Evolutionary conservation across 2,329 filamentous ascomycete species (phyloP), one percentile per base, ranked within the genome.

Genomic region (Colletotrichum sp.): DNA sequence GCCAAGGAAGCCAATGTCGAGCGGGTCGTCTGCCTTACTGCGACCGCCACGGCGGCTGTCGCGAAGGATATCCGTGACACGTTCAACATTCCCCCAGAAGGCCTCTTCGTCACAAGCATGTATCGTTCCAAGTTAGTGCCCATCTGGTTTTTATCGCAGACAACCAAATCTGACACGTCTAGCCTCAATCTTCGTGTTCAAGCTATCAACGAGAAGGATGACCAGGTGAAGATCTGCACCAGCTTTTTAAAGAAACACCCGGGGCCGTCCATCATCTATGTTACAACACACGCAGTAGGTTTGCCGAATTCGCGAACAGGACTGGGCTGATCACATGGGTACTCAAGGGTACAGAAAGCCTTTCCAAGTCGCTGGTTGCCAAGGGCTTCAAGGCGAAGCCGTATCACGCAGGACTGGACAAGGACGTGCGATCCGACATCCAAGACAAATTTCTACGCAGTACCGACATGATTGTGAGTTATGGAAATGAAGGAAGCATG

Each of bases 191-290:
- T 93, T 2, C 82, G 89, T n/a, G 90, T 88, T 3, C 84, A 88
- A 77, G 83, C 87, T 0, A 84, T 87, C 7, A 68, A 79, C 6
- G 84, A 78, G 1, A 87, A 87, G 52, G 78, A 86, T 9, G 87
- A 89, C 3, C 73, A 75, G 48, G 70, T 68, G n/a, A 55, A 72
- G 83, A 86, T 3, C 83, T 84, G 59, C 80, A 91, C 13, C 85
- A 86, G 81, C 0, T 92, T 92, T 75, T 82, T 93, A 10, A 83
- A 82, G 36, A 77, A 84, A 1, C 85, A 92, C 71, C 84, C 86
- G 2, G 92, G 92, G 0, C 85, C 91, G 4, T 90, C 90, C 0
- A 89, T 93, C 26, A 85, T 93, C 15, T 93, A 93, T 71, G 90
- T 92, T 2, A 92, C 91, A 0, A 80, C 89, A 1, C 91, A 92